Evolutionary conservation across 176 grass and related monocot species (phyloP), one percentile per base, ranked within the genome.

Genomic region (Cenchrus purpureus): DNA sequence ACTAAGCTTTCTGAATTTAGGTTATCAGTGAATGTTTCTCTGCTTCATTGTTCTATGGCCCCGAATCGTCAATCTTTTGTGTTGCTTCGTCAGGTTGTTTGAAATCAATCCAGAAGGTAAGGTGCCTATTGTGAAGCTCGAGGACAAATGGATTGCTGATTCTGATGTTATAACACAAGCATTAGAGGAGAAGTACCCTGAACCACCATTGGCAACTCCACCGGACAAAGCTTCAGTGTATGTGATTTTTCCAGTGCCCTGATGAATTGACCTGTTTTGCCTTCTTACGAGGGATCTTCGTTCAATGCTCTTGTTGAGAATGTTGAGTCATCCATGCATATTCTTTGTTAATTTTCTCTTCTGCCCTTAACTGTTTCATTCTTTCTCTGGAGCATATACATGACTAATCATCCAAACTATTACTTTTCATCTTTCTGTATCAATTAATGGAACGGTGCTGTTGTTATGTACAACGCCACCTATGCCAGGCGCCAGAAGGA

Each of bases 21-120:
- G 32, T 82, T 68, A 73, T 69, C 31, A 48, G 34, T 62, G 53
- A 3, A 10, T 75, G 20, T 83, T 80, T 15, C 13, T 68, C 55
- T 53, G 43, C 7, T 60, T 86, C 37, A 83, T 83, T 31, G 74
- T 69, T 79, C 16, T 11, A 61, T 83, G 43, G 13, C 15, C 25
- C 73, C 79, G 74, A 75, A 8, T 31, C 51, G 67, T 62, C 74
- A 79, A 79, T 51, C 16, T 63, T 80, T 63, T 80, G n/a, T 81
- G 43, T 73, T 78, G 12, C 50, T 65, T 69, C 52, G 61, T 61
- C 83, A 98, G 96, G 96, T 89, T 98, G 76, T 84, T 92, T 61
- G 82, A 92, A 89, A 87, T 98, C 78, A 98, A 82, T 72, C 86
- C 96, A 55, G 89, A 98, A 86, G 96, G 93, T 86, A 94, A 94